Base-by-base conservation (phyloP, 164 flowering plant genomes). In the Dillenia suffruticosa region DNA sequence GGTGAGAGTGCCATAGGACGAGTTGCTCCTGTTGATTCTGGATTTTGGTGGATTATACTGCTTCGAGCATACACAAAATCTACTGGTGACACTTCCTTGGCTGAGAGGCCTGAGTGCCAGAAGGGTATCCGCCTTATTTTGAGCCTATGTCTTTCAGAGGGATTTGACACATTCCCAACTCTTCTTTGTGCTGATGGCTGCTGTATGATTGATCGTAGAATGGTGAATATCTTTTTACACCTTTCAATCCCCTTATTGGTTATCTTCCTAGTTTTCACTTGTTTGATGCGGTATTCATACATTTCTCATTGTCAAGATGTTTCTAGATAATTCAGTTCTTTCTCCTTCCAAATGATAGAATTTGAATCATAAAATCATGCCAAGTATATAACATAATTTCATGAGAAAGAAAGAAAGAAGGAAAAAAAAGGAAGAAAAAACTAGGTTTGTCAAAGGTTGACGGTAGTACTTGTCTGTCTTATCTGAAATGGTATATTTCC, bases 1-100 rank as follows among this genome's bases (percentile, higher is more conserved):
- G 97, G 95, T 57, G 90, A 86, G 73, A 84, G 82, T 71, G 91
- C 96, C 57, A 88, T 90, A 62, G 94, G 97, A 70, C 86, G 97
- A 76, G 97, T 88, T 49, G 94, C 97, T 40, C 94, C 92, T 13
- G 83, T 90, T 72, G 97, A 90, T 75, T 90, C 97, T 56, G 95
- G 97, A 32, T 87, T 90, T 71, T 87, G 91, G 96, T 87, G 93
- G 97, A 88, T 90, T 48, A 79, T 90, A 55, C 60, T 90, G 67
- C 92, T 90, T 52, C 86, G 92, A 8, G 88, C 96, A 14, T 90
- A 90, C 73, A 84, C 88, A 43, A 90, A 86, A 66, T 85, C 86
- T 9, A 90, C 93, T 5, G 87, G 87, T 49, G 94, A 90, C 57
- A 26, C 79, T 61, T 79, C 90, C 44, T 72, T 90, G 65, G 86